phyloP scores from a whole-genome alignment of 2,329 filamentous ascomycete genomes.

The Cercospora zeina region DNA sequence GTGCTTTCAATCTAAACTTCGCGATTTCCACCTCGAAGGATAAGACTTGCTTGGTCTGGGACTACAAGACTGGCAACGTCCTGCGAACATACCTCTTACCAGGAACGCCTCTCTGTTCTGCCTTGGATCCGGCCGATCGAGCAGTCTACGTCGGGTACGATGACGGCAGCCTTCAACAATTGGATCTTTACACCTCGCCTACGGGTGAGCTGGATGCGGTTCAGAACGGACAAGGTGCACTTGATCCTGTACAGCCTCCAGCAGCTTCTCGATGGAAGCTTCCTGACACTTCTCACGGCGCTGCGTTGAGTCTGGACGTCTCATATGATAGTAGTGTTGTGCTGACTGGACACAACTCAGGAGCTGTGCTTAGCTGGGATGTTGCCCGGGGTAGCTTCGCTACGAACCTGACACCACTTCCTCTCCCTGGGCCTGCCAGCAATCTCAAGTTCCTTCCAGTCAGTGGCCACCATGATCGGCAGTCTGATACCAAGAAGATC shows the following conservation, averaged over 20 bases:
- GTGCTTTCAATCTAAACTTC: conserved; percentile 72
- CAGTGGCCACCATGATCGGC: conserved; percentile 44
- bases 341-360: conserved; percentile 77
- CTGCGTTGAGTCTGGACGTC: conserved; percentile 66
- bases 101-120: conserved; percentile 67
- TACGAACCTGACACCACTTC: conserved; percentile 59
- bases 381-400: conserved; percentile 68
- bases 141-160: conserved; percentile 79
- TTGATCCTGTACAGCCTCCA: conserved; percentile 45
- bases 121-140: conserved; percentile 79
- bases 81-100: conserved; percentile 82
- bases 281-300: conserved; percentile 57
- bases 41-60: conserved; percentile 89
- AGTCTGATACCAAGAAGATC: conserved; percentile 35
- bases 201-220: conserved; percentile 24
- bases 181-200: conserved; percentile 65
- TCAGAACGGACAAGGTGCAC: conserved; percentile 27
- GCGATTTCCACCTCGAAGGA: conserved; percentile 82
- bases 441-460: conserved; percentile 75
- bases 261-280: conserved; percentile 40
- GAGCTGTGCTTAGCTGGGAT: conserved; percentile 79
- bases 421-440: conserved; percentile 77
- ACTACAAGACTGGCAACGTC: conserved; percentile 75
- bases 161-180: conserved; percentile 74
- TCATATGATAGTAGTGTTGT: conserved; percentile 81